Base-by-base conservation (phyloP, 176 grass and related monocot species). In the Guadua angustifolia region DNA sequence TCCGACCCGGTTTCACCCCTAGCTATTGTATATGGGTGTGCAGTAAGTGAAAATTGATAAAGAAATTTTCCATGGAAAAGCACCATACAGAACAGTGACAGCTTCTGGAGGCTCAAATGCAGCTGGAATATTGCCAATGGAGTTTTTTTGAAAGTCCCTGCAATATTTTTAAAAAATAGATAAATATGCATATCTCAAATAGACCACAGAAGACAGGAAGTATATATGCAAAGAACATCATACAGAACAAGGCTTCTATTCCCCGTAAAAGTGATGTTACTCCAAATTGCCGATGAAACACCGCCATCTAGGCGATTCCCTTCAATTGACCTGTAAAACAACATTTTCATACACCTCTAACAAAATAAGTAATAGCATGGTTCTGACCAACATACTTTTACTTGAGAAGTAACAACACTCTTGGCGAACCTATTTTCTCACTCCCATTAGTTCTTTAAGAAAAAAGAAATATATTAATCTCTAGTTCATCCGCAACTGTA, bases 141-240 rank as follows among this genome's bases (percentile, higher is more conserved):
- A 90, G 79, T 99, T 99, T 49, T 94, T 90, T 86, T 87, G 89
- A 69, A 99, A 95, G 85, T 99, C 82, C 88, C 96, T 99, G 75
- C 86, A 87, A 84, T 72, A 83, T 72, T 72, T 59, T 14, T 42
- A 56, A 32, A 88, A 39, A 86, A 18, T 42, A 83, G 6, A 35
- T 90, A 67, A 89, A 74, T 38, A 79, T 82, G 46, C 59, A 62
- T 24, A 86, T 68, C n/a, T 71, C 49, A 62, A 75, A 65, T 19
- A 58, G 5, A 63, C 65, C 57, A 60, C 47, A 74, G 22, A 79
- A 89, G 82, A 15, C 47, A 78, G 22, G 74, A 89, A 85, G 22
- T 75, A 62, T 56, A 65, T 46, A 42, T 53, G 22, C 9, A 15
- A 79, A 88, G 15, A 79, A n/a, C 71, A 71, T 89, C 93, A 32